These are phyloP conservation scores for Solanum sejunctum DNA, from an alignment of 257 asterid genomes.

Conservation along the genomic window DNA sequence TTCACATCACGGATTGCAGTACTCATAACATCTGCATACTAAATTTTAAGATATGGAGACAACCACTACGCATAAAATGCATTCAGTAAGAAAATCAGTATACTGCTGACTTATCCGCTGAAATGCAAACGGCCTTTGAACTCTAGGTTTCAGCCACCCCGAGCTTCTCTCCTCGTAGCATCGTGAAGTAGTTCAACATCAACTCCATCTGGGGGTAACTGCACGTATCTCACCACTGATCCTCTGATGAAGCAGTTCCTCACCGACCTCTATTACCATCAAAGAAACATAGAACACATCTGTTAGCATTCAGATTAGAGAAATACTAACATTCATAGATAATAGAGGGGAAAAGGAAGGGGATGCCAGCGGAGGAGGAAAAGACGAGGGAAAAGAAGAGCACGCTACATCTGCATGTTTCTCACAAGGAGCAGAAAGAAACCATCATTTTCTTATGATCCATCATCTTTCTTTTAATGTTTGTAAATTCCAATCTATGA, in stretches of 20 bases:
- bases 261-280: slow-evolving; percentile 57
- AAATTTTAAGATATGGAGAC: background rate
- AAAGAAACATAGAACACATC: background rate
- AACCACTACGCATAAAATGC: background rate
- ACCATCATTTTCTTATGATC: background rate
- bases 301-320: background rate
- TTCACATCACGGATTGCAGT: background rate
- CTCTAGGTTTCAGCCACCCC: slow-evolving; percentile 40
- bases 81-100: background rate
- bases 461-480: background rate
- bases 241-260: slow-evolving; percentile 98
- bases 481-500: background rate
- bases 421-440: background rate
- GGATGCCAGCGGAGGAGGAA: background rate
- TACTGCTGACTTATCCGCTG: background rate
- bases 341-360: background rate
- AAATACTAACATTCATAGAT: background rate
- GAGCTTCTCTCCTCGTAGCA: slow-evolving; percentile 97
- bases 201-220: slow-evolving; percentile 96
- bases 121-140: background rate
- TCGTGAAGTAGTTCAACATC: slow-evolving; percentile 90
- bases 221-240: slow-evolving; percentile 92
- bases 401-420: background rate
- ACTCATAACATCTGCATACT: background rate
- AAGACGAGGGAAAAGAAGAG: background rate